phyloP scores from a whole-genome alignment of 768 basidiomycete genomes.

The Cyclocybe aegerita region DNA sequence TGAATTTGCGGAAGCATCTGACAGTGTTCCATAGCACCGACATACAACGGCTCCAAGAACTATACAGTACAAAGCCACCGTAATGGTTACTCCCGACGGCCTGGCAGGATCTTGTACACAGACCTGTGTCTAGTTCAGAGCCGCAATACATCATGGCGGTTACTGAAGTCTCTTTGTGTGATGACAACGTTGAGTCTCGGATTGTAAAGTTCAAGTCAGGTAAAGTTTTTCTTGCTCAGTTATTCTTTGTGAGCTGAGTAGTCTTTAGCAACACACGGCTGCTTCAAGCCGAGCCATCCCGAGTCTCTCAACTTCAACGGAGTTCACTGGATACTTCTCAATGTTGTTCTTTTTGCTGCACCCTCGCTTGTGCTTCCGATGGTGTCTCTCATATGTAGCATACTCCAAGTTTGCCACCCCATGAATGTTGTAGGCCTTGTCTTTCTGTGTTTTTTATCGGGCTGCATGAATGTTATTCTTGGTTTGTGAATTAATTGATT shows the following conservation, averaged over 20 bases:
- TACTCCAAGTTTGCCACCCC: neutral
- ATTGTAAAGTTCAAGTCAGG: neutral
- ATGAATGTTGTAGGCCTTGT: neutral
- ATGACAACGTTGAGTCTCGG: neutral
- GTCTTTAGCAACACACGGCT: neutral
- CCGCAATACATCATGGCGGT: too few species aligned
- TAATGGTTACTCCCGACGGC: neutral
- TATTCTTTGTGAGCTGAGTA: neutral
- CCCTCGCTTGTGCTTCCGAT: neutral
- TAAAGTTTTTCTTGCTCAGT: neutral
- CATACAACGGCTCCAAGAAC: neutral
- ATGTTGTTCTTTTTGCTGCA: neutral
- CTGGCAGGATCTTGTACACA: too few species aligned
- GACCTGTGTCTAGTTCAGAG: too few species aligned
- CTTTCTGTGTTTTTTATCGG: neutral
- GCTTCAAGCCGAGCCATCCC: neutral
- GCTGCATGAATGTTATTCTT: neutral
- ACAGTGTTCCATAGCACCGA: neutral
- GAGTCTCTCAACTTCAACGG: neutral
- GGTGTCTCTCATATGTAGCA: neutral
- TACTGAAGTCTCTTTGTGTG: too few species aligned
- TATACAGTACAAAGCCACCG: neutral
- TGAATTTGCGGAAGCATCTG: neutral
- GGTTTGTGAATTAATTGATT: neutral
- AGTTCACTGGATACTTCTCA: neutral